Evolutionary conservation across 2,329 filamentous ascomycete species (phyloP).

Genomic region (Leptosphaerulina australis): DNA sequence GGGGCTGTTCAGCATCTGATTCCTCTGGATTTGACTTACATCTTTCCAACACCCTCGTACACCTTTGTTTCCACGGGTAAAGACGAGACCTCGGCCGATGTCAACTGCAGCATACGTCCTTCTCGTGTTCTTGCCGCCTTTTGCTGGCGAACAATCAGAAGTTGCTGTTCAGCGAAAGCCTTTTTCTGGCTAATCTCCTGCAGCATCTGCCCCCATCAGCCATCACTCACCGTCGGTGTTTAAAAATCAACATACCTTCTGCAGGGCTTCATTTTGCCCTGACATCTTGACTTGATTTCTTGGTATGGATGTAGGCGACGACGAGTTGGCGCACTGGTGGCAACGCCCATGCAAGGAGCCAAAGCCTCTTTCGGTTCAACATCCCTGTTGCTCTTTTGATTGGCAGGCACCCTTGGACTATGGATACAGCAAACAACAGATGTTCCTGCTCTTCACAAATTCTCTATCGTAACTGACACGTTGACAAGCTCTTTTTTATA

Average conservation of each 20-base stretch:
- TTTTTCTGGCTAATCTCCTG: slow-evolving; percentile 94
- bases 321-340: slow-evolving; percentile 17
- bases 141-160: slow-evolving; percentile 82
- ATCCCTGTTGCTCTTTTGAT: slow-evolving; percentile 24
- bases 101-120: slow-evolving; percentile 85
- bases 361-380: slow-evolving; percentile 32
- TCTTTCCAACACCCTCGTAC: slow-evolving; percentile 96
- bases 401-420: slow-evolving; percentile 18
- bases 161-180: slow-evolving; percentile 87
- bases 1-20: slow-evolving; percentile 3
- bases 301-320: slow-evolving; percentile 19
- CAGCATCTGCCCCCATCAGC: slow-evolving; percentile 66
- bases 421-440: slow-evolving; percentile 15
- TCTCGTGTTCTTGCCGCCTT: slow-evolving; percentile 86
- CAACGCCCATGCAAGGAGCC: slow-evolving; percentile 22
- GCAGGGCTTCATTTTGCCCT: slow-evolving; percentile 89
- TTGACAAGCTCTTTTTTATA: neutral
- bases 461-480: neutral
- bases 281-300: slow-evolving; percentile 67
- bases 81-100: slow-evolving; percentile 78
- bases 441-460: neutral
- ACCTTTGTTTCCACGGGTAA: slow-evolving; percentile 77
- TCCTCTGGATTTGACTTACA: slow-evolving; percentile 61
- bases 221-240: neutral
- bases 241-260: slow-evolving; percentile 70